Conservation (phyloP, 352 stramenopile species). For the Phytopythium litorale region DNA sequence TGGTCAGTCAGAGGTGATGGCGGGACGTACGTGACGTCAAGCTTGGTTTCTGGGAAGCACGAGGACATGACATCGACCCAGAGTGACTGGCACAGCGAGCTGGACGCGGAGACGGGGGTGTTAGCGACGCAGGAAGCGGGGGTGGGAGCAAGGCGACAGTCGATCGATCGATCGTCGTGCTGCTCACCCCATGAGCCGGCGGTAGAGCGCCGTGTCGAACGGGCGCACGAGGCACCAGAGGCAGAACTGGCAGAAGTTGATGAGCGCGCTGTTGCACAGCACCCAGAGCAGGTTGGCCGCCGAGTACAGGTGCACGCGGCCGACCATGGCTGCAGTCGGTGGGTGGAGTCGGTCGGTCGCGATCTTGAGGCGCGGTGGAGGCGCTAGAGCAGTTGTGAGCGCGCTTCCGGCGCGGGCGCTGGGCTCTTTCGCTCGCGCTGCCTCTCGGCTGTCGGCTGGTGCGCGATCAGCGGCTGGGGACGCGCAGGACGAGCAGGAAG, state of each 20-base stretch:
- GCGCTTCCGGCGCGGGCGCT: not conserved
- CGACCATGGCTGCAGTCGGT: slow-evolving; percentile 26
- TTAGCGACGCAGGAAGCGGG: not conserved
- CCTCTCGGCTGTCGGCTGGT: not conserved
- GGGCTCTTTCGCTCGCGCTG: not conserved
- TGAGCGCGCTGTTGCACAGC: slow-evolving; percentile 74
- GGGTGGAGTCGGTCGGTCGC: not conserved
- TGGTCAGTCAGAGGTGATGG: not conserved
- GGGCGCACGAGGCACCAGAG: slow-evolving; percentile 83
- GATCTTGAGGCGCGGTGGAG: not conserved
- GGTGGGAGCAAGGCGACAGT: not conserved
- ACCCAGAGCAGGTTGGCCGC: slow-evolving; percentile 81
- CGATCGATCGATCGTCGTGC: no score
- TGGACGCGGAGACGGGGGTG: slow-evolving; percentile 11
- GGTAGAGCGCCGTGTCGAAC: slow-evolving; percentile 81
- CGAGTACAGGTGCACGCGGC: slow-evolving; percentile 62
- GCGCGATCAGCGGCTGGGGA: not conserved
- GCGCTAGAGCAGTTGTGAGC: slow-evolving; percentile 4
- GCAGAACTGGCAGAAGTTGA: slow-evolving; percentile 78
- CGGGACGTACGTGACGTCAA: slow-evolving; percentile 73
- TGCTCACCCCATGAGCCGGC: slow-evolving; percentile 60
- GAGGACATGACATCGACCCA: slow-evolving; percentile 88
- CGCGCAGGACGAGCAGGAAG: not conserved
- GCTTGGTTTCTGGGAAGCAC: slow-evolving; percentile 79
- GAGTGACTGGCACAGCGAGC: slow-evolving; percentile 53